Base-by-base conservation (phyloP, 305 asterid species). In the Fraxinus baroniana region DNA sequence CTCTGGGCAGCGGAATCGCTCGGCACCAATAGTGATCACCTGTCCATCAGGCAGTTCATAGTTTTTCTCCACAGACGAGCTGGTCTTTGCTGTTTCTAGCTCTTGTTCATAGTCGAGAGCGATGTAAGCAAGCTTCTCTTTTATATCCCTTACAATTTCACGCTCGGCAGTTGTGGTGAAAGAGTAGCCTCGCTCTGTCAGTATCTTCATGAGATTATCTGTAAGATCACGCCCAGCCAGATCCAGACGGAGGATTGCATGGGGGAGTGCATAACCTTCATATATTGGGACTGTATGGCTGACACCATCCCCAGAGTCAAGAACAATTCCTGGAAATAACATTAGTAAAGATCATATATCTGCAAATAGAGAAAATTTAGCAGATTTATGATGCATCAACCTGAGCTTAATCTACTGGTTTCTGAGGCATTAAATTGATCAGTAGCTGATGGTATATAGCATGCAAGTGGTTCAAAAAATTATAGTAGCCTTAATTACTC, bases 1-100 rank as follows among this genome's bases (percentile, higher is more conserved):
- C 89, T 93, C 97, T 0, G 91, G 89, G 79, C 91, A 88, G 2
- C 87, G 80, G 88, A 88, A 88, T 62, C 89, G 87, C 83, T 87
- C 90, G 33, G 78, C 49, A 32, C 89, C 90, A 33, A 88, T 86
- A 0, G 89, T 88, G 77, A 88, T 86, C 79, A 86, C 88, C 75
- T 88, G 89, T 24, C 91, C 91, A 82, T 86, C 91, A 6, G 89
- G 89, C 28, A 88, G 62, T 72, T 86, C 90, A 7, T 88, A 86
- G 82, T 84, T 86, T 74, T 84, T 86, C 80, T 88, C 90, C 15
- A 84, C 85, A 5, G 86, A 75, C 26, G 87, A 88, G 33, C 81
- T 80, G 73, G 89, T 88, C 79, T 86, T 88, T 10, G 84, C 55
- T 35, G 81, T 80, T 80, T 80, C 84, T 35, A 84, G 71, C 70